These are phyloP conservation scores for Xylaria curta DNA, from an alignment of 495 filamentous ascomycete genomes.

Conservation along the genomic window DNA sequence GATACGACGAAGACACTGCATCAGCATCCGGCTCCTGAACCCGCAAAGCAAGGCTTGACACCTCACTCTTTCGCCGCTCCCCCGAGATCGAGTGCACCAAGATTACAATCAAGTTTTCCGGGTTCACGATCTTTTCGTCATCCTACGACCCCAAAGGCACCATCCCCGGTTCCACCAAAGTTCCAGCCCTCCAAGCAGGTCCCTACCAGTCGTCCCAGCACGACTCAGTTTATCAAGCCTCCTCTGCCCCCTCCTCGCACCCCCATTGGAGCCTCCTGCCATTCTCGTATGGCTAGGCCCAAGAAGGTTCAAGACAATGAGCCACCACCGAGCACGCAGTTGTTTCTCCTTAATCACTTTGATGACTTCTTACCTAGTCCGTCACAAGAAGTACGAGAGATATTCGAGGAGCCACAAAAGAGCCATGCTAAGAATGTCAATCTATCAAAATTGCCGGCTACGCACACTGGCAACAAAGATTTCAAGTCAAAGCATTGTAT, in stretches of 20 bases:
- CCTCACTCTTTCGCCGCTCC: neutral
- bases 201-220: slow-evolving; percentile 20
- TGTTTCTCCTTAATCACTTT: slow-evolving; percentile 52
- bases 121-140: slow-evolving; percentile 28
- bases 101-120: neutral
- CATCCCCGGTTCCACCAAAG: slow-evolving; percentile 32
- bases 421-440: neutral
- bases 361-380: slow-evolving; percentile 57
- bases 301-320: slow-evolving; percentile 7
- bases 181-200: slow-evolving; percentile 29
- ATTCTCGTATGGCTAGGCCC: neutral
- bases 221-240: slow-evolving; percentile 32
- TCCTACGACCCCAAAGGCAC: slow-evolving; percentile 33
- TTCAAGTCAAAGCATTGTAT: neutral
- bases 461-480: neutral
- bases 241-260: slow-evolving; percentile 14
- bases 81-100: neutral
- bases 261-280: neutral
- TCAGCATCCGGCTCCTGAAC: slow-evolving; percentile 1
- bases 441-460: neutral
- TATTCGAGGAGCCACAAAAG: slow-evolving; percentile 42
- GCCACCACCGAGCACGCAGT: slow-evolving; percentile 49
- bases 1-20: slow-evolving; percentile 9
- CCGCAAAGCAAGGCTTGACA: slow-evolving; percentile 6
- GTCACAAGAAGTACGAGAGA: slow-evolving; percentile 54